A percentile compares a stretch with the other conserved stretches of the same genome.
Conservation (phyloP, 1,139 yeast genomes). For the Yamadazyma sp. region DNA sequence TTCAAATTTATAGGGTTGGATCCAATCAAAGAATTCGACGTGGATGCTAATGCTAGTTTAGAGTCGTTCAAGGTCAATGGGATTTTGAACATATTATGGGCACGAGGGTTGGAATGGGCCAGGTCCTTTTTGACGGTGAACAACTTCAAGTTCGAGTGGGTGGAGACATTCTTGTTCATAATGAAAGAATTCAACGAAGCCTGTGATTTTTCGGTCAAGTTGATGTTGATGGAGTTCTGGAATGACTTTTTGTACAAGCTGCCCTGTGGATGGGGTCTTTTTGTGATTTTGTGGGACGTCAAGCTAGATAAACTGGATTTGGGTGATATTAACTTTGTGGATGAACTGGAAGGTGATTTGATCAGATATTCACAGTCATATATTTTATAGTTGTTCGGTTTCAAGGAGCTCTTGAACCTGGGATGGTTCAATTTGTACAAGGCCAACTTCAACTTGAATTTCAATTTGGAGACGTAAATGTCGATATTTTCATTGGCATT, state of each 20-base stretch:
- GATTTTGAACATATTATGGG: slow-evolving; percentile 19
- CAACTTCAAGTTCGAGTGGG: slow-evolving; percentile 23
- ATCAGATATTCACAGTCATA: slow-evolving; percentile 9
- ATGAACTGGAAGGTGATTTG: slow-evolving; percentile 15
- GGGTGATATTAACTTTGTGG: slow-evolving; percentile 14
- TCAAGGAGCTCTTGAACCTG: slow-evolving; percentile 2
- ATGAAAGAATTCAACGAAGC: slow-evolving; percentile 17
- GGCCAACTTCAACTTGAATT: slow-evolving; percentile 74
- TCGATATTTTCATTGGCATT: slow-evolving; percentile 8
- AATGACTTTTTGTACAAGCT: slow-evolving; percentile 8
- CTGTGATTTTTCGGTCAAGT: slow-evolving; percentile 13
- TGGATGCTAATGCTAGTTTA: slow-evolving; percentile 12
- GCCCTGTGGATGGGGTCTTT: not conserved
- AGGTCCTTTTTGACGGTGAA: slow-evolving; percentile 35
- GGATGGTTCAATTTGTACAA: slow-evolving; percentile 60
- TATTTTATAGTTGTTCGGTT: slow-evolving; percentile 4
- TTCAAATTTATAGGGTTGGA: not conserved
- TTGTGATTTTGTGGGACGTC: not conserved
- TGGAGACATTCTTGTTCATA: slow-evolving; percentile 8
- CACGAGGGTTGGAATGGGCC: slow-evolving; percentile 15
- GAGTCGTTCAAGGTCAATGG: slow-evolving; percentile 14
- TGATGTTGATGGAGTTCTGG: slow-evolving; percentile 14
- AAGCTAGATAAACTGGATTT: not conserved
- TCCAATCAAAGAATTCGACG: slow-evolving; percentile 4
- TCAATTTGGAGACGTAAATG: slow-evolving; percentile 56